phyloP scores from a whole-genome alignment of 306 rosid genomes.

The Prinsepia uniflora region DNA sequence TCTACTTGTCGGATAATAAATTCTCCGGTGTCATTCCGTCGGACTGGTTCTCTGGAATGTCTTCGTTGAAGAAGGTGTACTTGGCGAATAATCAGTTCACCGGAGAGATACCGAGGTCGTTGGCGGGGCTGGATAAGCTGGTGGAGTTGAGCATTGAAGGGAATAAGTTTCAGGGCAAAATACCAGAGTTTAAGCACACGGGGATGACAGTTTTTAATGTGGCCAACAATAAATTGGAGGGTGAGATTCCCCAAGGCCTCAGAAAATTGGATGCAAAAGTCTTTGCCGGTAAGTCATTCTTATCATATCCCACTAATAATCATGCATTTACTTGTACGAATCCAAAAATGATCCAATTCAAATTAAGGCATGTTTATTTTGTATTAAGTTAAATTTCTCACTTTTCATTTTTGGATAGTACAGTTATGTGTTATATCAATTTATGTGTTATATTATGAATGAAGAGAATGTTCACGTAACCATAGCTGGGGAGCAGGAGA shows the following conservation, averaged over 20 bases:
- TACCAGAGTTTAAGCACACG: conserved; percentile 39
- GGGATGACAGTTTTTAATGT: conserved; percentile 35
- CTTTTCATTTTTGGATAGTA: too few relatives aligned
- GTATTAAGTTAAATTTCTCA: too few relatives aligned
- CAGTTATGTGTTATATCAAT: too few relatives aligned
- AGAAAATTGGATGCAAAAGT: conserved; percentile 19
- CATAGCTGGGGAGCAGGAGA: too few relatives aligned
- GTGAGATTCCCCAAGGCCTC: conserved; percentile 48
- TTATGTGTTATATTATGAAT: too few relatives aligned
- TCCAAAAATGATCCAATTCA: too few relatives aligned
- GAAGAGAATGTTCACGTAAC: too few relatives aligned
- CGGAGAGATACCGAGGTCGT: conserved; percentile 56
- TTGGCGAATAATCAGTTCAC: conserved; percentile 51
- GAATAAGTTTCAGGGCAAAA: conserved; percentile 51
- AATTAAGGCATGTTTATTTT: too few relatives aligned
- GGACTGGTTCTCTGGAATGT: conserved; percentile 39
- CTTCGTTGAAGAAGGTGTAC: conserved; percentile 59
- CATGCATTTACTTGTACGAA: neutral
- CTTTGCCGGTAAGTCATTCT: conserved; percentile 48
- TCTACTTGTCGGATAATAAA: conserved; percentile 55
- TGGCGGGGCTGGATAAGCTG: conserved; percentile 43
- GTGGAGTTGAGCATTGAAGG: conserved; percentile 51
- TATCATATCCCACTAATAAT: neutral
- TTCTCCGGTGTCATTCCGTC: conserved; percentile 57
- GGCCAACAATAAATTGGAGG: conserved; percentile 55